Evolutionary conservation across 75 land plant genomes (phyloP), one percentile per base, ranked within the genome.

Genomic region (Pinus albicaulis): DNA sequence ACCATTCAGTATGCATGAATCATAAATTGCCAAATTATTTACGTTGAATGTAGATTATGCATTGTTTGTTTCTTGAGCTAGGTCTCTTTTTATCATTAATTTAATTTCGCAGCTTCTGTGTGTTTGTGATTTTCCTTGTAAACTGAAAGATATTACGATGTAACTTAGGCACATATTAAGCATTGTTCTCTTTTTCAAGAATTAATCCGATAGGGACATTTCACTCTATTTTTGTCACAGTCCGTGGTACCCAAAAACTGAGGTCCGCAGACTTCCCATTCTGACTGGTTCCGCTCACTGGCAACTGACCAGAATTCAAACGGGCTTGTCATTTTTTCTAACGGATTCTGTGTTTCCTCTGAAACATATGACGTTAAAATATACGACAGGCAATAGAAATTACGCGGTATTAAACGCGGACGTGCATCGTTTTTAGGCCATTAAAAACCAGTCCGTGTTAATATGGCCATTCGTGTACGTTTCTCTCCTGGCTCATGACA

Each of bases 391-490:
- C 6, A 61, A 61, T 61, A 31, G 71, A 3, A 26, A 66, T 34
- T 20, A 7, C 14, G 41, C 44, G 19, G 44, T 19, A 17, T 36
- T 34, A 66, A 68, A 41, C 20, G 52, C 23, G 23, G 20, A 68
- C 22, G 71, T 38, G 17, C 19, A 19, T 31, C 48, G 41, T 7
- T 68, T 34, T 34, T n/a, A 68, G 52, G 0, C 52, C 52, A 48
- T 48, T 68, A 68, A 68, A 68, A 41, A 3, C 48, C 41, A 28
- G 16, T 68, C 7, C 12, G 2, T 38, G 24, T 36, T 41, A 68
- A 10, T 38, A 44, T 68, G 48, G n/a, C 41, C 41, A 68, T 68
- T 68, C 71, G 48, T 7, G 48, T 68, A 68, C 71, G 52, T n/a
- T 38, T 68, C 71, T 36, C 71, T 38, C 11, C 71, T 38, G 71